A percentile compares a stretch with the other conserved stretches of the same genome.
Conservation (phyloP, 1,284 basidiomycete species). For the Marasmius oreades region DNA sequence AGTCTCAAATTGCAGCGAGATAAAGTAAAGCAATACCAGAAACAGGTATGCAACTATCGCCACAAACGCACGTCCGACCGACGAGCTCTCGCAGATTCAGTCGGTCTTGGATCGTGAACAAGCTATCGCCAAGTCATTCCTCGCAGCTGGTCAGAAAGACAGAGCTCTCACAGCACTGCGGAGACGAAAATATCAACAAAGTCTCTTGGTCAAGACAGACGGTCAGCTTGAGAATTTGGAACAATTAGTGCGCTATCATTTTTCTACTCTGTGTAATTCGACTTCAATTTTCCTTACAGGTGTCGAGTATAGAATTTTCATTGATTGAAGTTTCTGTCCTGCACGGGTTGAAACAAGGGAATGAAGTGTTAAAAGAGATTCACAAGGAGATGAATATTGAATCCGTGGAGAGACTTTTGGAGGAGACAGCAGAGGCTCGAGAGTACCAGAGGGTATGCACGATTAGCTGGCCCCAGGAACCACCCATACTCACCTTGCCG, state of each 20-base stretch:
- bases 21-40: slow-evolving; percentile 94
- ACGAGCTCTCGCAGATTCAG: slow-evolving; percentile 69
- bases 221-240: slow-evolving; percentile 87
- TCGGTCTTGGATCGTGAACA: slow-evolving; percentile 83
- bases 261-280: background rate
- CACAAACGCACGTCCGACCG: slow-evolving; percentile 17
- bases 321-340: slow-evolving; percentile 91
- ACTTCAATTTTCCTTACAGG: slow-evolving; percentile 42
- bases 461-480: background rate
- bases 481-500: slow-evolving; percentile 6
- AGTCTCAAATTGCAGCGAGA: slow-evolving; percentile 94
- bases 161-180: slow-evolving; percentile 85
- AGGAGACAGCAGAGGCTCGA: slow-evolving; percentile 88
- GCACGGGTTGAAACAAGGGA: slow-evolving; percentile 91
- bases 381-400: slow-evolving; percentile 93
- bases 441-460: slow-evolving; percentile 82
- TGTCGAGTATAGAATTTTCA: slow-evolving; percentile 95
- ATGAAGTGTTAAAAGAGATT: slow-evolving; percentile 88
- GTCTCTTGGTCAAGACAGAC: slow-evolving; percentile 86
- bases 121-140: slow-evolving; percentile 82
- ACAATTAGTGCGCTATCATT: slow-evolving; percentile 65
- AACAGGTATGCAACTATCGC: slow-evolving; percentile 56
- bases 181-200: slow-evolving; percentile 91
- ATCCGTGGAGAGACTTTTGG: slow-evolving; percentile 89
- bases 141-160: slow-evolving; percentile 81